Conservation (phyloP, 164 flowering plant species). For the Stephania cephalantha region DNA sequence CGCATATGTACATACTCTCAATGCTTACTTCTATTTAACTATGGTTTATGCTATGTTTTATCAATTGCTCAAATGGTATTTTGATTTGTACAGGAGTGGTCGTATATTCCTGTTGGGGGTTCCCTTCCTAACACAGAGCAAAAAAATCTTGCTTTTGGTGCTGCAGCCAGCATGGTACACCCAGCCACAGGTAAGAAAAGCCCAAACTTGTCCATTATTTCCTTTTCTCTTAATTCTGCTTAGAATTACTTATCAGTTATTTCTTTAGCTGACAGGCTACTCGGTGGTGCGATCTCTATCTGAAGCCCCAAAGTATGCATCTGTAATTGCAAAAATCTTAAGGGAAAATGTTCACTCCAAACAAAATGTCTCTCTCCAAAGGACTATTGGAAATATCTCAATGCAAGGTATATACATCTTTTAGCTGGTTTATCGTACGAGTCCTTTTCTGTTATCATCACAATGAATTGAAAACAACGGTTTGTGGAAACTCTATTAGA, state of each 20-base stretch:
- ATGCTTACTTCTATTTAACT: neutral
- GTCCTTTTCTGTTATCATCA: neutral
- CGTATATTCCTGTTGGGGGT: slow-evolving; percentile 97
- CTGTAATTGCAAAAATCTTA: slow-evolving; percentile 74
- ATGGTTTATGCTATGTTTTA: neutral
- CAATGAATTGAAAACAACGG: neutral
- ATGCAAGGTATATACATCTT: slow-evolving; percentile 51
- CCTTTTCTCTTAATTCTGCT: neutral
- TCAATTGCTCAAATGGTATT: neutral
- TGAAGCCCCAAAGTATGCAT: slow-evolving; percentile 93
- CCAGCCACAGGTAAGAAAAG: slow-evolving; percentile 78
- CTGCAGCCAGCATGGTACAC: slow-evolving; percentile 99
- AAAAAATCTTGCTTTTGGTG: slow-evolving; percentile 94
- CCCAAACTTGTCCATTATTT: neutral
- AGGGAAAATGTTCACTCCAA: slow-evolving; percentile 26
- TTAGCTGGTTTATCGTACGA: neutral
- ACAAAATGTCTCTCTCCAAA: slow-evolving; percentile 16
- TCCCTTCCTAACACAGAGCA: slow-evolving; percentile 93
- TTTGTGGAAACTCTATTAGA: neutral
- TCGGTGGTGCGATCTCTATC: slow-evolving; percentile 93
- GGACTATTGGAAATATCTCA: slow-evolving; percentile 43
- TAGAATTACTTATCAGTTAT: neutral
- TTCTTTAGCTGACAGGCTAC: slow-evolving; percentile 48
- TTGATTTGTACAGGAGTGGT: slow-evolving; percentile 75
- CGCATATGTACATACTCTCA: neutral